A percentile compares a stretch with the other conserved stretches of the same genome.
phyloP scores from a whole-genome alignment of 768 basidiomycete species.

The Russula foetens region DNA sequence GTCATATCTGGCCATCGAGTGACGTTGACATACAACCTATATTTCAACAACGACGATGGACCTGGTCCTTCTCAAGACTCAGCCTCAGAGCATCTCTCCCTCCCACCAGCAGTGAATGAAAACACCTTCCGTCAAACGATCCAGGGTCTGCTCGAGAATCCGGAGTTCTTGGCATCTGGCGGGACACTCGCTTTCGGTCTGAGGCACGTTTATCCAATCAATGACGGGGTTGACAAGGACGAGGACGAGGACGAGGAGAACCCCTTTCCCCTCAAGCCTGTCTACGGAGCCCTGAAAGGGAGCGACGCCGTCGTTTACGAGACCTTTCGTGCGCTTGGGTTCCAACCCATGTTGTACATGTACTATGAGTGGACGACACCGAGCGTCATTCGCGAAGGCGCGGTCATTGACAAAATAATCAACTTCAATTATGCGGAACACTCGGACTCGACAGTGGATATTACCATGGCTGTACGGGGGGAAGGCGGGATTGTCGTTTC shows the following conservation, averaged over 20 bases:
- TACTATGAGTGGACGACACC: not conserved
- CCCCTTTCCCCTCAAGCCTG: not conserved
- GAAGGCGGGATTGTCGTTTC: too few species aligned
- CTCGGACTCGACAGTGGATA: too few species aligned
- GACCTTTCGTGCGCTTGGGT: not conserved
- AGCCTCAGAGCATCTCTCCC: too few species aligned
- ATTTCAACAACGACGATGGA: constrained; percentile 15
- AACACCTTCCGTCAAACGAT: not conserved
- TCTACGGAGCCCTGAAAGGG: constrained; percentile 6
- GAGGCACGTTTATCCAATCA: constrained; percentile 31
- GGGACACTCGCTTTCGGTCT: constrained; percentile 36
- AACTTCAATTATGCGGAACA: not conserved
- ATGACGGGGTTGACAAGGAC: too few species aligned
- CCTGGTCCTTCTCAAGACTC: too few species aligned
- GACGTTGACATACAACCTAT: constrained; percentile 39
- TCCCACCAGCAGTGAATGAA: not conserved
- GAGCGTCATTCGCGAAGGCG: not conserved
- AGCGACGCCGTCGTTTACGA: not conserved
- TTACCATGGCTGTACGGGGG: too few species aligned
- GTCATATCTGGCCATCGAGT: constrained; percentile 37
- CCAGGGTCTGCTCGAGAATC: not conserved
- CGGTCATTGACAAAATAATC: not conserved
- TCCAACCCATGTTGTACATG: constrained; percentile 3
- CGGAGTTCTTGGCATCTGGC: constrained; percentile 32
- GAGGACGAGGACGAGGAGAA: too few species aligned